These are phyloP conservation scores for Penicillium olsonii DNA, from an alignment of 2,329 filamentous ascomycete genomes.

Conservation along the genomic window DNA sequence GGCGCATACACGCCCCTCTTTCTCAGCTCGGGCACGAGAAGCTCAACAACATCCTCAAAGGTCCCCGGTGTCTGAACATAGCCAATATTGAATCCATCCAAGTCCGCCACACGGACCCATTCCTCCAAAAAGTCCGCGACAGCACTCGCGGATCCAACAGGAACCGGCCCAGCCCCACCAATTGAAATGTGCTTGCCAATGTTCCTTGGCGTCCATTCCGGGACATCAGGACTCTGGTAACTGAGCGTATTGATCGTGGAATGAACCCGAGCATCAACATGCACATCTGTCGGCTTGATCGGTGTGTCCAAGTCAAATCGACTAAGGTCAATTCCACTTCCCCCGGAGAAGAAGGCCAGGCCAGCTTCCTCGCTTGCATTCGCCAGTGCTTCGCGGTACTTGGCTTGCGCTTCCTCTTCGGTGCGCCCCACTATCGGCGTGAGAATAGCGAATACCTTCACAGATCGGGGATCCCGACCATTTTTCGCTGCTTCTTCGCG, in stretches of 20 bases:
- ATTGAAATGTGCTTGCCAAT: slow-evolving; percentile 17
- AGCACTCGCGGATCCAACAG: slow-evolving; percentile 10
- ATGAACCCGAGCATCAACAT: slow-evolving; percentile 11
- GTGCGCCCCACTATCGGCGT: slow-evolving; percentile 3
- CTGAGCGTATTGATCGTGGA: slow-evolving; percentile 5
- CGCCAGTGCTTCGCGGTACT: not conserved
- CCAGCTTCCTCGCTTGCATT: slow-evolving; percentile 1
- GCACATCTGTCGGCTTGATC: slow-evolving; percentile 9
- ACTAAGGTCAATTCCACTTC: slow-evolving; percentile 2
- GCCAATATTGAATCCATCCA: slow-evolving; percentile 31
- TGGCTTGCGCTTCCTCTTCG: not conserved
- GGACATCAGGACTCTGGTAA: slow-evolving; percentile 8
- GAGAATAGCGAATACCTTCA: slow-evolving; percentile 1
- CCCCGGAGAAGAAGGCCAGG: not conserved
- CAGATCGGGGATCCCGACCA: not conserved
- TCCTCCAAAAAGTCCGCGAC: slow-evolving; percentile 32
- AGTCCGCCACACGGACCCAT: slow-evolving; percentile 24
- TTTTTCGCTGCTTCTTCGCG: not conserved
- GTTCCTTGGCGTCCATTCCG: slow-evolving; percentile 11
- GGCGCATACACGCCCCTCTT: slow-evolving; percentile 25
- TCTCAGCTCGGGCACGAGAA: slow-evolving; percentile 26
- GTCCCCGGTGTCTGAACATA: slow-evolving; percentile 24
- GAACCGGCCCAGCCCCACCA: slow-evolving; percentile 17
- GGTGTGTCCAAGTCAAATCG: not conserved
- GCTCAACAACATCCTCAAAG: slow-evolving; percentile 29